Percentiles rank a stretch among this genome's conserved stretches.
These are phyloP conservation scores for Sisymbrium irio DNA, from an alignment of 345 rosid genomes.

Conservation along the genomic window DNA sequence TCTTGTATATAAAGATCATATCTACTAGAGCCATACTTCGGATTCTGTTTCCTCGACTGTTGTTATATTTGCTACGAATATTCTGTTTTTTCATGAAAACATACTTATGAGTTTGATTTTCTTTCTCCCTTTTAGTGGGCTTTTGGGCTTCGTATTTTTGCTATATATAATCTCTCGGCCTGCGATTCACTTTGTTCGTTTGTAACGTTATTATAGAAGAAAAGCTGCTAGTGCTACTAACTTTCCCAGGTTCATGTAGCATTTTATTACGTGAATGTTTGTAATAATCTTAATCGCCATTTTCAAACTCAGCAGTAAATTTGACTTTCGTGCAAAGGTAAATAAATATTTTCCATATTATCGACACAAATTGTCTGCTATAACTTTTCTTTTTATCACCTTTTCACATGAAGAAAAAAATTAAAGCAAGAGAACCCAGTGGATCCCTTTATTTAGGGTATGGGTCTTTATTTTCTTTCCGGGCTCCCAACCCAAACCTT, in stretches of 20 bases:
- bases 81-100: not conserved
- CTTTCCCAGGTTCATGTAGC: not conserved
- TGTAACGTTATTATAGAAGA: not conserved
- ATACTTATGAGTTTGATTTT: not conserved
- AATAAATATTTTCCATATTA: not conserved
- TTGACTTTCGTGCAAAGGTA: not conserved
- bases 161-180: not conserved
- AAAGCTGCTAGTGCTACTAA: not conserved
- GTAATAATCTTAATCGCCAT: not conserved
- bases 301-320: not conserved
- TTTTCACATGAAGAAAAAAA: not conserved
- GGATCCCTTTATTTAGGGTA: constrained; percentile 23
- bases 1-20: not conserved
- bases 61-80: constrained; percentile 4
- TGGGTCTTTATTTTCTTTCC: constrained; percentile 16
- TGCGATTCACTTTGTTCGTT: not conserved
- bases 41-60: constrained; percentile 6
- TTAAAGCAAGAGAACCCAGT: not conserved
- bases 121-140: not conserved
- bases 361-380: not conserved
- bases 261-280: not conserved
- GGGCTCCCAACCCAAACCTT: not conserved
- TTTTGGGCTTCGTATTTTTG: not conserved
- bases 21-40: not conserved
- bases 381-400: not conserved